Base-by-base conservation (phyloP, 2,329 filamentous ascomycete genomes). In the Cercospora sp. region DNA sequence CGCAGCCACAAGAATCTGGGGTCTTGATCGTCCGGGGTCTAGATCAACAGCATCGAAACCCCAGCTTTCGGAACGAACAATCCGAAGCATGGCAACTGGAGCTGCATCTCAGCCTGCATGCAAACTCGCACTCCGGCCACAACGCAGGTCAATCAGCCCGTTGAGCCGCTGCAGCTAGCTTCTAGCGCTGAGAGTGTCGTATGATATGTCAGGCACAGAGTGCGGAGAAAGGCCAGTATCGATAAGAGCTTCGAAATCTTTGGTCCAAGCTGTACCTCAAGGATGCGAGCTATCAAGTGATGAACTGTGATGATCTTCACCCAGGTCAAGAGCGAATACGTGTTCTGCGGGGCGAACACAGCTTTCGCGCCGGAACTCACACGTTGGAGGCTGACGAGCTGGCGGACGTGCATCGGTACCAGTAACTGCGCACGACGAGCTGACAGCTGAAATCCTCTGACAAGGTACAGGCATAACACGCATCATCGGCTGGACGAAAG, bases 181-280 rank as follows among this genome's bases (percentile, higher is more conserved):
- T 16, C 57, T 53, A 49, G 43, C 26, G 64, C 45, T 37, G 40
- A 49, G 61, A 60, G 49, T 45, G 45, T 66, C 58, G 65, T 60
- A 32, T 66, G 65, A 62, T 30, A 57, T 30, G 65, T 66, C 59
- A 66, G 65, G 65, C 18, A 66, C 65, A 37, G 30, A 37, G 28
- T 59, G 55, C 55, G 55, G 55, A 59, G 55, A 24, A 37, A 59
- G n/a, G 5, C n/a, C 26, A 34, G 18, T 32, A 34, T 34, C 55
- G 26, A 58, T 30, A 32, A 18, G 26, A 58, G 55, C 55, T 58
- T 58, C 21, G 16, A 30, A 58, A 34, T 28, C 13, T 30, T 30
- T 16, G 28, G 24, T 9, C 24, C 13, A 24, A 57, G 26, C 55
- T 58, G 30, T 28, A 34, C 12, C 55, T 32, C 55, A 8, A 49